phyloP scores from a whole-genome alignment of 2,329 filamentous ascomycete species.

The Xylaria sp. region DNA sequence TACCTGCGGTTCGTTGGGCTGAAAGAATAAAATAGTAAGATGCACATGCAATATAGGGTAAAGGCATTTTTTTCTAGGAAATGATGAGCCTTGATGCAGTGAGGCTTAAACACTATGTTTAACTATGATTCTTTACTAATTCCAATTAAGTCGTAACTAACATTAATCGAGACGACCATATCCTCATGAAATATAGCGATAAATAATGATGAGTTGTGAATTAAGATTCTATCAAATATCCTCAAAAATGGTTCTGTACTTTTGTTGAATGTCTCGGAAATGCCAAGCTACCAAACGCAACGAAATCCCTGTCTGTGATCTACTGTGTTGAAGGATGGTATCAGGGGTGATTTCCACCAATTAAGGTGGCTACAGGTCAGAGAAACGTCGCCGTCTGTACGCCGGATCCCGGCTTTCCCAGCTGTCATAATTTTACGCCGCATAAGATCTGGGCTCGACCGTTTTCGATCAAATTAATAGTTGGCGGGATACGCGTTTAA shows the following conservation, averaged over 20 bases:
- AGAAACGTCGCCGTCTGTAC: background rate
- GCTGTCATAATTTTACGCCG: background rate
- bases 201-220: background rate
- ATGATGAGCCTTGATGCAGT: background rate
- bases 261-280: background rate
- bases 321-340: background rate
- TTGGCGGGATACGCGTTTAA: background rate
- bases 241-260: background rate
- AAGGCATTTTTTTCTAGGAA: background rate
- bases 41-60: background rate
- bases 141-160: background rate
- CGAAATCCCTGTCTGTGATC: background rate
- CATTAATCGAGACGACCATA: background rate
- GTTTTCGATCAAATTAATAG: background rate
- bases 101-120: background rate
- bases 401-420: background rate
- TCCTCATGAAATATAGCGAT: background rate
- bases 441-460: background rate
- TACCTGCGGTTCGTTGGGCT: background rate
- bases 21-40: background rate
- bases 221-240: background rate
- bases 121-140: background rate
- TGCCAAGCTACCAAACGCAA: background rate
- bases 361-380: slow-evolving; percentile 2
- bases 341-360: background rate